Percentiles rank a stretch among this genome's conserved stretches.
Evolutionary conservation across 2,329 filamentous ascomycete genomes (phyloP).

Genomic region (Reticulascus tulasneorum): DNA sequence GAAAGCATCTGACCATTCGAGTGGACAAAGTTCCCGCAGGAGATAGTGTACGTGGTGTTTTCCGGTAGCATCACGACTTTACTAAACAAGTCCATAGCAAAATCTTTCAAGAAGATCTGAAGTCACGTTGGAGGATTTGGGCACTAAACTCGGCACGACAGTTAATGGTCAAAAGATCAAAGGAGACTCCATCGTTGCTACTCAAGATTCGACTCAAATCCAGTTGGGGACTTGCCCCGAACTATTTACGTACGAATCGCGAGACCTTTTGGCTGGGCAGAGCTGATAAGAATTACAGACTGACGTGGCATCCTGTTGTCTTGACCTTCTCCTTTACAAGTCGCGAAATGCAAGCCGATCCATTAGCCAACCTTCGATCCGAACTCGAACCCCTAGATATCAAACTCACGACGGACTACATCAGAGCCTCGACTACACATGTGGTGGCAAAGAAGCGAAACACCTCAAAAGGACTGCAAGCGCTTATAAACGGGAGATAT

Average conservation of each 20-base stretch:
- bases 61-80: not conserved
- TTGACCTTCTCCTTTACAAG: conserved; percentile 75
- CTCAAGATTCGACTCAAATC: conserved; percentile 57
- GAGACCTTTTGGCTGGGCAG: too few relatives aligned
- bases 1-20: conserved; percentile 79
- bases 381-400: conserved; percentile 82
- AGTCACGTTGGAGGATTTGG: conserved; percentile 71
- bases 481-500: conserved; percentile 73
- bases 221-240: conserved; percentile 67
- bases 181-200: conserved; percentile 52
- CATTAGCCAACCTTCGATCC: conserved; percentile 57
- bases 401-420: conserved; percentile 74
- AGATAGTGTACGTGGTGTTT: conserved; percentile 53
- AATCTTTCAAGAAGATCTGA: conserved; percentile 62
- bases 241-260: conserved; percentile 48
- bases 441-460: conserved; percentile 88
- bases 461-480: conserved; percentile 80
- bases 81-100: conserved; percentile 36
- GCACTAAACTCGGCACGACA: conserved; percentile 79
- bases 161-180: conserved; percentile 71
- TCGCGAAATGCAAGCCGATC: conserved; percentile 65
- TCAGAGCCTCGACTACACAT: conserved; percentile 71
- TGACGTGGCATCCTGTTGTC: conserved; percentile 77
- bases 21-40: conserved; percentile 62
- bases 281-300: conserved; percentile 37